Base-by-base conservation (phyloP, 805 yeast genomes). In the Lipomyces japonicus region DNA sequence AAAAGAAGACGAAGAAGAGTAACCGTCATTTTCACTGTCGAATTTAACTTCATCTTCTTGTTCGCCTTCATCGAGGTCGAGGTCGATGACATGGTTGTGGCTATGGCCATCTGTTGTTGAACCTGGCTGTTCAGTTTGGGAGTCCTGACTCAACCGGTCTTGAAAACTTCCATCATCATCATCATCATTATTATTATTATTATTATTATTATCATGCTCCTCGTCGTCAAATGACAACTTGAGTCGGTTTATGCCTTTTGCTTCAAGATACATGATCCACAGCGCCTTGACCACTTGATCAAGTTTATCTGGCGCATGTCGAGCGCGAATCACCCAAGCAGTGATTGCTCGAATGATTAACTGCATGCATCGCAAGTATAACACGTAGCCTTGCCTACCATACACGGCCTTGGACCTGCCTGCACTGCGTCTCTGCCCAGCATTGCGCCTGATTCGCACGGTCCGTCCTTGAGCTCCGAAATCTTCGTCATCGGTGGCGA, bases 401-500 rank as follows among this genome's bases (percentile, higher is more conserved):
- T 73, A 77, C 37, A 34, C 37, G 21, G 16, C 37, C n/a, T 34
- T 34, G 37, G n/a, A 7, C 7, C 7, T 19, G 21, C 16, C 16
- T 12, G 31, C 31, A 2, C 68, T 64, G 32, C 65, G 51, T 40
- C 53, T 60, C 45, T 64, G 64, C 48, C 43, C 34, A 4, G 48
- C 9, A 18, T 39, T n/a, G 2, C 36, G 24, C 18, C 35, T 30
- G 9, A 34, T 21, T 21, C 44, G 37, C n/a, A 53, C 39, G 2
- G 40, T 39, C n/a, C 51, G 43, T 3, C 57, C 57, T 25, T 50
- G 57, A 19, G 52, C 42, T 63, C 64, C 14, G 26, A 67, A 66
- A 31, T 77, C 84, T 52, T 82, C 91, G n/a, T 83, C 89, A 41
- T 87, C 95, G 61, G 87, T 91, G 55, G 85, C 86, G 55, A 80